Conservation (phyloP, 306 rosid species). For the Cicer judaicum region DNA sequence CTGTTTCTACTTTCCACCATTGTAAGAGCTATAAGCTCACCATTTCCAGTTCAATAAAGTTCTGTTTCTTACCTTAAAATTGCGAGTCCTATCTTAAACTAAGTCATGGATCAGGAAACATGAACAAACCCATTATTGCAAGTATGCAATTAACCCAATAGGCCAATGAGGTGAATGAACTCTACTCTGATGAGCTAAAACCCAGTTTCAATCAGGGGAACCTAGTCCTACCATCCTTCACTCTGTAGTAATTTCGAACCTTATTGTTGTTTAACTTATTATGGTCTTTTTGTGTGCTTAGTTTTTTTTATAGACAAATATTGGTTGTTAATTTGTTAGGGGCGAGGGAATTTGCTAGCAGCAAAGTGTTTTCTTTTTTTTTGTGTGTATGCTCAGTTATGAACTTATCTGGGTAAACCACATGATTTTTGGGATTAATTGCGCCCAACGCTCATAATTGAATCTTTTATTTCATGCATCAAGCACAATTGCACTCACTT, state of each 20-base stretch:
- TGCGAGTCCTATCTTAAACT: no score
- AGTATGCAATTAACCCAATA: conserved; percentile 1
- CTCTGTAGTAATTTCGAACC: conserved; percentile 9
- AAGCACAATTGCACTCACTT: neutral
- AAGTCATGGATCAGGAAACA: neutral
- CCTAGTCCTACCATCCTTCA: neutral
- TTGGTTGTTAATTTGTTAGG: no score
- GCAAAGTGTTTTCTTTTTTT: no score
- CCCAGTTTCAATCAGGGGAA: conserved; percentile 21
- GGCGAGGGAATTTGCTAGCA: no score
- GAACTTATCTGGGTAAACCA: neutral
- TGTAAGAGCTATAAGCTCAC: no score
- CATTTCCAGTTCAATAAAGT: no score
- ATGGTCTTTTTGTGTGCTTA: neutral
- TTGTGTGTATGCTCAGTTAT: conserved; percentile 1
- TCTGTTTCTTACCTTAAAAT: no score
- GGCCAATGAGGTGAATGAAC: conserved; percentile 4
- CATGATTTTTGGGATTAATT: neutral
- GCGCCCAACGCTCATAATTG: neutral
- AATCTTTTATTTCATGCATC: conserved; percentile 15
- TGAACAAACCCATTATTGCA: neutral
- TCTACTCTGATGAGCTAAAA: neutral
- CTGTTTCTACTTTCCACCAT: no score
- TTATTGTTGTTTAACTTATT: neutral
- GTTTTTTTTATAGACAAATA: neutral